Evolutionary conservation across 2,329 filamentous ascomycete genomes (phyloP), one percentile per base, ranked within the genome.

Genomic region (Aspergillus uvarum): DNA sequence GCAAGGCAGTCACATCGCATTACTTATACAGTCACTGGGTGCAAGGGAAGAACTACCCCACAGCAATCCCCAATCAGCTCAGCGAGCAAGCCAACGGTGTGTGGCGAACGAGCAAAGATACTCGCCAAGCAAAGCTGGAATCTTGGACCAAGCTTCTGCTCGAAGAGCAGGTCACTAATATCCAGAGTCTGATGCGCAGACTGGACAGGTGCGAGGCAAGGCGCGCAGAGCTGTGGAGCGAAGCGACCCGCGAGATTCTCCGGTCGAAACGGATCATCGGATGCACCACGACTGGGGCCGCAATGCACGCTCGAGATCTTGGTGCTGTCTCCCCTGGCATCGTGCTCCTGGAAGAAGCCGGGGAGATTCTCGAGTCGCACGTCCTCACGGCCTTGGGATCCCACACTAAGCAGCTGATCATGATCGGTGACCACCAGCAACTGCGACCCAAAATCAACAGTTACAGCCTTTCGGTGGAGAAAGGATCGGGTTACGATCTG

Each of bases 371-470:
- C 0, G 89, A 92, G 70, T 80, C 81, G 1, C 89, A 91, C 64
- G 78, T 89, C 1, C 72, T 91, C 0, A 83, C 88, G 0, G 83
- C 89, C 0, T 66, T 91, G 58, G 77, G 79, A 0, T 70, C 81
- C 0, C 72, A 80, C 0, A 84, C 84, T 0, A 82, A 89, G 60
- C 87, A 91, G 44, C 69, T 91, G 1, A 81, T 91, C 0, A 72
- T 90, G 2, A 91, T 92, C 11, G 89, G 89, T 0, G 89, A 92
- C 56, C 89, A 92, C 69, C 83, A 88, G 58, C 89, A 92, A 63
- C 80, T 92, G 0, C 83, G 88, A 0, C 89, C 89, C 0, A 90
- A 91, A 65, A 79, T 85, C 56, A 84, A 82, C 38, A 87, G 83
- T 55, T 90, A 86, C 64, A 73, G 70, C 0, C 71, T 92, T 0